phyloP scores from a whole-genome alignment of 768 basidiomycete species.

The Hypsizygus marmoreus region DNA sequence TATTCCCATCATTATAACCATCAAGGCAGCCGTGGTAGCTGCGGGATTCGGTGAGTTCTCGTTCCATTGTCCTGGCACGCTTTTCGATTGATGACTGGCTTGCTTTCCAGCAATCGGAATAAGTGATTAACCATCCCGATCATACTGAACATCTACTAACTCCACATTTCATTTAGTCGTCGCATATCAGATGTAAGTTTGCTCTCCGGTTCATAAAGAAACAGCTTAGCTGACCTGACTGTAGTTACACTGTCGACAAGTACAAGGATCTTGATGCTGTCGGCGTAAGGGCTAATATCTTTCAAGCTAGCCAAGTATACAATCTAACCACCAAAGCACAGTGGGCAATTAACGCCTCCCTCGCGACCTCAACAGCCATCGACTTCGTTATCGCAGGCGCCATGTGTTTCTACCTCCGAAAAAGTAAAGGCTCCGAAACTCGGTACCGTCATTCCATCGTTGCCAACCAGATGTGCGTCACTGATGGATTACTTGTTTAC shows the following conservation, averaged over 20 bases:
- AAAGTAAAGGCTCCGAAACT: slow-evolving; percentile 29
- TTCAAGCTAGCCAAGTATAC: neutral
- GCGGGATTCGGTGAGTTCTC: slow-evolving; percentile 39
- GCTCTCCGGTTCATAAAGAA: neutral
- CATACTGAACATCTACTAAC: neutral
- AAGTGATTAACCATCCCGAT: slow-evolving; percentile 20
- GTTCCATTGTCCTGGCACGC: neutral
- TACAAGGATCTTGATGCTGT: slow-evolving; percentile 33
- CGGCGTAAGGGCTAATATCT: slow-evolving; percentile 26
- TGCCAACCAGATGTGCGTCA: no score
- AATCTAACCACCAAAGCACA: slow-evolving; percentile 13
- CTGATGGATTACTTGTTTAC: no score
- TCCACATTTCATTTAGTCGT: slow-evolving; percentile 24
- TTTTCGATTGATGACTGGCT: slow-evolving; percentile 1
- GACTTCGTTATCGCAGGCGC: slow-evolving; percentile 42
- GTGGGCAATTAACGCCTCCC: slow-evolving; percentile 45
- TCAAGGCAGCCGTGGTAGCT: slow-evolving; percentile 35
- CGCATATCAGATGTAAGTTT: slow-evolving; percentile 37
- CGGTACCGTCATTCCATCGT: slow-evolving; percentile 9
- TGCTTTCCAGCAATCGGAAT: slow-evolving; percentile 31
- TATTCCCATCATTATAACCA: slow-evolving; percentile 3
- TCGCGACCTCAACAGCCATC: slow-evolving; percentile 43
- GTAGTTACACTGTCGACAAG: slow-evolving; percentile 32
- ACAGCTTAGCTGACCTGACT: neutral
- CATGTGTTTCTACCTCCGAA: slow-evolving; percentile 35